Evolutionary conservation across 179 eudicot species (phyloP), one percentile per base, ranked within the genome.

Genomic region (Sideroxylon spinosum): DNA sequence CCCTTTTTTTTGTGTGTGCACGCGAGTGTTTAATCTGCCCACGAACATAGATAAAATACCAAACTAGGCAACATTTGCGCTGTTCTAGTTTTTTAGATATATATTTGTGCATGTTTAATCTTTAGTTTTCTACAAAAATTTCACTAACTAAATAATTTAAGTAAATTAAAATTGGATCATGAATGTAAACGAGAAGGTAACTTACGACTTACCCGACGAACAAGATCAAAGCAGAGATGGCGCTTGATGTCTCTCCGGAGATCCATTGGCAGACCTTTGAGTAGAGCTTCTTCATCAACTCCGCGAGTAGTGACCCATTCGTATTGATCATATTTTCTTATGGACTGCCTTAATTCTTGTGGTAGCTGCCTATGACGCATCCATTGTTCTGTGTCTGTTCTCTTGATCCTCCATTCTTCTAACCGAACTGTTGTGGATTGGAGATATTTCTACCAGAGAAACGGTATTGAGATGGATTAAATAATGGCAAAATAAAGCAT

Each of bases 311-410:
- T 75, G 2, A 85, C 84, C 91, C 91, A 89, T 64, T 67, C 80
- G 65, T 82, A 88, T 32, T 79, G 86, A 78, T 82, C 85, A 67
- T 86, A 86, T 23, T 77, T 82, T 22, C 89, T 78, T 16, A 88
- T 82, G 10, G 86, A 68, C 32, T 85, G 83, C 81, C 60, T 85
- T 57, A 89, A 25, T 14, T 85, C 89, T 11, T 57, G 76, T 12
- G 91, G 89, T n/a, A 89, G 83, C 60, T 86, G 86, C 67, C 93
- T 79, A 56, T 86, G 89, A 63, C 56, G 87, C 91, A 89, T 89
- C 93, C 93, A 88, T 62, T 84, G 82, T 70, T 89, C 93, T 11
- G 90, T 85, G 73, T 88, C 89, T 17, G 66, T 81, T 68, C 85
- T 79, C 81, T 26, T 81, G 9, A 85, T 74, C 75, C 91, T 84